Base-by-base conservation (phyloP, 2,329 filamentous ascomycete genomes). In the Pseudogymnoascus sp. region DNA sequence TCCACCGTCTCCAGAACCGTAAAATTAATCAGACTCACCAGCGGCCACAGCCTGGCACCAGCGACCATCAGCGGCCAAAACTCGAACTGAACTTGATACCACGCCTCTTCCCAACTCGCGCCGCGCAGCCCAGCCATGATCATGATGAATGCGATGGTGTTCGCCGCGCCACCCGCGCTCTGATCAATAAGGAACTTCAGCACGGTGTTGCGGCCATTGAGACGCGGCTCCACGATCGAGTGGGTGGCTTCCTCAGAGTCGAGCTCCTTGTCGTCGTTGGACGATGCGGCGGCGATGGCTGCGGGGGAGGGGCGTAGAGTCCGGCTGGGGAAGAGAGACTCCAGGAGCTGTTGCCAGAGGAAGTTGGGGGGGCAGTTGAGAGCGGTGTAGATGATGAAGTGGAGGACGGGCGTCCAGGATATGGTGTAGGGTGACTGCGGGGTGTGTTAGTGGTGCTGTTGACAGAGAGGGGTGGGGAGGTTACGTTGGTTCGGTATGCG, bases 331-430 rank as follows among this genome's bases (percentile, higher is more conserved):
- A 91, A 96, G 3, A 79, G 76, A 5, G 82, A 78, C 75, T 96
- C 92, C 61, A 96, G 81, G 72, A 83, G 90, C 42, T 85, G 82
- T 80, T 96, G 92, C 92, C 91, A 96, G 69, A 90, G 73, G 72
- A 91, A 90, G 76, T 97, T 97, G 49, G 89, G 89, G 2, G 92
- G 91, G 42, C 87, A 88, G 74, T 82, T 88, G 64, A 96, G 72
- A 36, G 90, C 72, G 67, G 87, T 84, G 78, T 88, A 96, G 62
- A 91, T 71, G 61, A 90, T 77, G 75, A 96, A 96, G 72, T 92
- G 89, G 68, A 92, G 77, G 46, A 96, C 80, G 3, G 88, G 85
- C 4, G 82, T 76, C 75, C 82, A 81, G 75, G 92, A 84, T 69
- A 96, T 78, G 23, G 78, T 74, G 61, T 90, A 81, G 9, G 84